Evolutionary conservation across 2,329 filamentous ascomycete species (phyloP).

Genomic region (Penicillium sp.): DNA sequence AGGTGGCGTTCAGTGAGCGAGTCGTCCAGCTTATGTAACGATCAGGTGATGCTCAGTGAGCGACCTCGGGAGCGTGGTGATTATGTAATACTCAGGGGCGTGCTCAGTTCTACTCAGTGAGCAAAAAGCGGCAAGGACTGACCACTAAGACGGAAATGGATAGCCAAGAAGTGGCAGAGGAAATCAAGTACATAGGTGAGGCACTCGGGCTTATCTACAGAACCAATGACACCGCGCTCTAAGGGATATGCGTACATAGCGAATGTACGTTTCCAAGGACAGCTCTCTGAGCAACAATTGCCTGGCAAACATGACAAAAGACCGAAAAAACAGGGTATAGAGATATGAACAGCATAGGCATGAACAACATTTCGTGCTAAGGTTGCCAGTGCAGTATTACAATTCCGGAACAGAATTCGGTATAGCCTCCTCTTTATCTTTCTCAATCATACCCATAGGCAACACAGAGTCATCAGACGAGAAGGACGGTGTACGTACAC

Average conservation of each 20-base stretch:
- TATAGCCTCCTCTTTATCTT: slow-evolving; percentile 24
- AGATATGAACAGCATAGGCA: slow-evolving; percentile 8
- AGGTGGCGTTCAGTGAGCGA: too few relatives aligned
- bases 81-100: too few relatives aligned
- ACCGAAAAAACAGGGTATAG: slow-evolving; percentile 5
- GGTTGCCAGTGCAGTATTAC: slow-evolving; percentile 24
- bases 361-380: not conserved
- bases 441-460: slow-evolving; percentile 24
- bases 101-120: too few relatives aligned
- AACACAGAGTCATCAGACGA: slow-evolving; percentile 37
- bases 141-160: too few relatives aligned
- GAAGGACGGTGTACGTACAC: slow-evolving; percentile 32
- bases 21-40: too few relatives aligned
- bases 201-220: not conserved
- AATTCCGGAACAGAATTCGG: slow-evolving; percentile 19
- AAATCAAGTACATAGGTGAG: not conserved
- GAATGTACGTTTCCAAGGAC: not conserved
- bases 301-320: not conserved
- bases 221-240: not conserved
- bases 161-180: too few relatives aligned
- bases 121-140: too few relatives aligned
- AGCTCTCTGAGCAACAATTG: not conserved
- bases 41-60: too few relatives aligned
- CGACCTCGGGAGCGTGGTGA: too few relatives aligned
- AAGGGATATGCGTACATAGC: slow-evolving; percentile 1